phyloP scores from a whole-genome alignment of 2,329 filamentous ascomycete genomes.

The Clonostachys rosea region DNA sequence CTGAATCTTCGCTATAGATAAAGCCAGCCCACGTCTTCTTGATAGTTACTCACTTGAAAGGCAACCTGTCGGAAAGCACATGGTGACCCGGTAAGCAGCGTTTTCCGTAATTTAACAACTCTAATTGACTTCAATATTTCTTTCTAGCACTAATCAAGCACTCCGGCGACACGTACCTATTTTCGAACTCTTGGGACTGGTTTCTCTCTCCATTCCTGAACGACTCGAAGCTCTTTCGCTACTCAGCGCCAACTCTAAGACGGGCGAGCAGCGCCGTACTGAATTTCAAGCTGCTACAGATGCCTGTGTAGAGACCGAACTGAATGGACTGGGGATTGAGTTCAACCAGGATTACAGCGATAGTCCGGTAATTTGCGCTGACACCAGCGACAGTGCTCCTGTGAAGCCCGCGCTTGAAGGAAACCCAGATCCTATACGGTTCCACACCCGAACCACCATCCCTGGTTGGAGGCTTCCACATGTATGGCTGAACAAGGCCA shows the following conservation, averaged over 20 bases:
- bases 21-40: not conserved
- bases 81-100: slow-evolving; percentile 27
- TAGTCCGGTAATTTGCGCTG: no score
- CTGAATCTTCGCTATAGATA: slow-evolving; percentile 12
- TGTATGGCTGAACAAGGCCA: slow-evolving; percentile 51
- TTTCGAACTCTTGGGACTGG: slow-evolving; percentile 50
- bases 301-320: slow-evolving; percentile 28
- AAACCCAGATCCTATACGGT: no score
- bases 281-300: slow-evolving; percentile 4
- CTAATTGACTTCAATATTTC: no score
- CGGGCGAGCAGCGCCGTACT: slow-evolving; percentile 2
- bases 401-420: no score
- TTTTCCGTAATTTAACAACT: slow-evolving; percentile 7
- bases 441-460: not conserved
- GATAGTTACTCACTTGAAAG: not conserved
- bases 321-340: slow-evolving; percentile 21
- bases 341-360: slow-evolving; percentile 38
- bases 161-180: slow-evolving; percentile 38
- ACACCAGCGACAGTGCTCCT: no score
- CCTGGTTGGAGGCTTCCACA: slow-evolving; percentile 58
- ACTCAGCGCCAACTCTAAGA: not conserved
- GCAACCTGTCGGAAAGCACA: not conserved
- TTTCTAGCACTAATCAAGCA: slow-evolving; percentile 10
- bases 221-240: slow-evolving; percentile 29
- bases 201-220: slow-evolving; percentile 51